A percentile compares a stretch with the other conserved stretches of the same genome.
Evolutionary conservation across 345 rosid species (phyloP).

Genomic region (Bretschneidera sinensis): DNA sequence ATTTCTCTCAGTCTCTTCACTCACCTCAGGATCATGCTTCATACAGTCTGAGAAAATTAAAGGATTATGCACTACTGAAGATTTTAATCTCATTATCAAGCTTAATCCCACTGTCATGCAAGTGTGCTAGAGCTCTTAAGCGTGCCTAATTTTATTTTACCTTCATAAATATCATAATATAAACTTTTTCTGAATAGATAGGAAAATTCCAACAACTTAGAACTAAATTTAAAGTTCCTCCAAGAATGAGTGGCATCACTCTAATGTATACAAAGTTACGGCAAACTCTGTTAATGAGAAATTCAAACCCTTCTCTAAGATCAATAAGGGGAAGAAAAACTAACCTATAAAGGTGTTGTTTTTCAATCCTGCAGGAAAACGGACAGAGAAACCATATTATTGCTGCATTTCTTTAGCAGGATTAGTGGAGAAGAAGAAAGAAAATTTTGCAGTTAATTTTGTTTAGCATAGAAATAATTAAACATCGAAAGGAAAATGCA

Average conservation of each 20-base stretch:
- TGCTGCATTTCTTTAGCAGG: not conserved
- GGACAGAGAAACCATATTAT: conserved; percentile 2
- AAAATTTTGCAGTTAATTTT: too few species aligned
- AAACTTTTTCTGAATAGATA: too few species aligned
- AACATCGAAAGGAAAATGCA: not conserved
- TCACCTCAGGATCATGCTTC: conserved; percentile 37
- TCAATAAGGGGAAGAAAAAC: conserved; percentile 12
- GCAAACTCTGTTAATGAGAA: too few species aligned
- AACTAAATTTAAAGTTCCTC: not conserved
- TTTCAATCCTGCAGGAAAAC: conserved; percentile 40
- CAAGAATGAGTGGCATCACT: not conserved
- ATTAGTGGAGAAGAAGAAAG: not conserved
- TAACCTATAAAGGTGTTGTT: conserved; percentile 48
- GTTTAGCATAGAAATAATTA: too few species aligned
- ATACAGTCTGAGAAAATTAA: conserved; percentile 36
- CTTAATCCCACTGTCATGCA: too few species aligned
- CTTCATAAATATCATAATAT: not conserved
- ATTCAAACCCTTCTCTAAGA: too few species aligned
- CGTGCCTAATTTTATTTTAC: too few species aligned
- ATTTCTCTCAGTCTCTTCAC: conserved; percentile 43
- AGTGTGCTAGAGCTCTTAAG: too few species aligned
- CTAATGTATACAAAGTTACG: not conserved
- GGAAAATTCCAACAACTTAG: too few species aligned
- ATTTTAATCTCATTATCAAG: not conserved
- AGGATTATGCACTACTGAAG: conserved; percentile 3